Base-by-base conservation (phyloP, 2,329 filamentous ascomycete species). In the Penicillium vulpinum region DNA sequence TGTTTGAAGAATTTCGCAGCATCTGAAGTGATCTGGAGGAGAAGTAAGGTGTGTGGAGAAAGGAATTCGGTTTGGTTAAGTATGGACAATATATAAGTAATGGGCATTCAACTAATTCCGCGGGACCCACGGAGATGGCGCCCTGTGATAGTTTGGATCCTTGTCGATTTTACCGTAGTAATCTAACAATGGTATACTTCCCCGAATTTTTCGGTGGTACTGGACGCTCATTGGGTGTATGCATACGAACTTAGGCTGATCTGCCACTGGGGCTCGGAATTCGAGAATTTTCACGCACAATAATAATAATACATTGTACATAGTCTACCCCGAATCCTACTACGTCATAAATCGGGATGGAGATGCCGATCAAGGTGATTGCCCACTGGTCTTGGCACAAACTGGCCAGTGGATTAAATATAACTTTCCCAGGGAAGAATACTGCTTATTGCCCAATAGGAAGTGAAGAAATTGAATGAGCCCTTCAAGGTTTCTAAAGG, bases 61-160 rank as follows among this genome's bases (percentile, higher is more conserved):
- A 9, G 43, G 28, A 36, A 24, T n/a, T n/a, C 24, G 11, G 11
- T 31, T 31, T 22, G 16, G 38, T 57, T 53, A 60, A 56, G 35
- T 62, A 58, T 33, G 21, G 7, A 15, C 13, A 50, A 39, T 29
- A 28, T 49, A 8, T 39, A 24, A 33, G 15, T 36, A 39, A 21
- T 48, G 21, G 29, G 10, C 8, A 7, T n/a, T 22, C 2, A 40
- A 49, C 54, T 57, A 51, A 53, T 48, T 62, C 56, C 62, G 58
- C 56, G 54, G 61, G 56, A 56, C 31, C 54, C 51, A 48, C 48
- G 46, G 54, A n/a, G 43, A n/a, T 33, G n/a, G 33, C 22, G 45
- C 31, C 24, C 29, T 38, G 39, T 33, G 51, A 38, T 15, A 10
- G 4, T 35, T 61, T 64, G 56, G 60, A 47, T 22, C 36, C 31